Conservation (phyloP, 2,329 filamentous ascomycete genomes). For the Cladophialophora psammophila region DNA sequence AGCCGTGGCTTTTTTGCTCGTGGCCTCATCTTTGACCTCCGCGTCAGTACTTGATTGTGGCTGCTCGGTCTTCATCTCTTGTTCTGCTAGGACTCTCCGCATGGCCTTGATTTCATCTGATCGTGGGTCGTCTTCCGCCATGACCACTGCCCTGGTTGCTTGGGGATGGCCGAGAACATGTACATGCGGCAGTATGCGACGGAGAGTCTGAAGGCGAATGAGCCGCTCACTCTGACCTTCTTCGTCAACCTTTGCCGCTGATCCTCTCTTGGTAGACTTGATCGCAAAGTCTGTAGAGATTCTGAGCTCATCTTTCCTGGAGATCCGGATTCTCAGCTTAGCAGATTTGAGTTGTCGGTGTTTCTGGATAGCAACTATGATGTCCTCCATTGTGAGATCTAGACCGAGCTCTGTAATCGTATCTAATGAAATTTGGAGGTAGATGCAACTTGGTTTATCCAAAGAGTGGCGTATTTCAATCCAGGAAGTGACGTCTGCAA, state of each 20-base stretch:
- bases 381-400: slow-evolving; percentile 76
- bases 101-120: slow-evolving; percentile 39
- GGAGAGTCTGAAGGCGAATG: slow-evolving; percentile 82
- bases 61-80: slow-evolving; percentile 17
- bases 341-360: slow-evolving; percentile 77
- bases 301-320: slow-evolving; percentile 67
- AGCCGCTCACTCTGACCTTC: slow-evolving; percentile 70
- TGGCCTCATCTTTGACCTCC: slow-evolving; percentile 31
- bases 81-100: slow-evolving; percentile 18
- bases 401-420: slow-evolving; percentile 82
- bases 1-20: background rate
- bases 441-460: slow-evolving; percentile 68
- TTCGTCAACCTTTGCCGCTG: slow-evolving; percentile 52
- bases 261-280: slow-evolving; percentile 52
- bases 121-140: slow-evolving; percentile 41
- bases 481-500: slow-evolving; percentile 79
- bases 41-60: slow-evolving; percentile 19
- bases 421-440: slow-evolving; percentile 80
- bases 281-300: slow-evolving; percentile 69
- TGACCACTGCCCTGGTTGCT: slow-evolving; percentile 65
- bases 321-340: slow-evolving; percentile 67
- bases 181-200: slow-evolving; percentile 80
- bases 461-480: slow-evolving; percentile 81
- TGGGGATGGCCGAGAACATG: slow-evolving; percentile 89
- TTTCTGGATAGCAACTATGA: slow-evolving; percentile 76